Percentiles rank a stretch among this genome's conserved stretches.
These are phyloP conservation scores for Ganoderma lingzhi DNA, from an alignment of 1,284 basidiomycete species.

Conservation along the genomic window DNA sequence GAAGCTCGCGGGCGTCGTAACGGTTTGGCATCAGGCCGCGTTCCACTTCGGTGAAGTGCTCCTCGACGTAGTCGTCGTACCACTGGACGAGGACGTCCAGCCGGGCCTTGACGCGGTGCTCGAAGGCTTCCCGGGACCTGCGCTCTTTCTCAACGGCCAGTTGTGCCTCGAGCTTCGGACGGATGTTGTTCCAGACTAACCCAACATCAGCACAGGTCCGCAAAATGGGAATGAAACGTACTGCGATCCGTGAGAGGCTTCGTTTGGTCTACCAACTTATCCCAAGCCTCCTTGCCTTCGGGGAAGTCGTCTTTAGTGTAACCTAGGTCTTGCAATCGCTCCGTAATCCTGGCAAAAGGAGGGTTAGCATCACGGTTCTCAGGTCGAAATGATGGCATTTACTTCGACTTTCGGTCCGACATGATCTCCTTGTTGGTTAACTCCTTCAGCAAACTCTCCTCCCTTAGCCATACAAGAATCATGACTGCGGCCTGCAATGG, in stretches of 20 bases:
- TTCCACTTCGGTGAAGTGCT: not conserved
- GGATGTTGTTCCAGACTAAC: constrained; percentile 21
- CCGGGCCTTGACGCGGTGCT: not conserved
- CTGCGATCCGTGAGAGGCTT: constrained; percentile 15
- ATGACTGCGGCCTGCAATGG: not conserved
- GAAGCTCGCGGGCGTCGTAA: constrained; percentile 7
- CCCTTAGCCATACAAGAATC: not conserved
- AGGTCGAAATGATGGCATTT: no score
- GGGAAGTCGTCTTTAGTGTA: constrained; percentile 13
- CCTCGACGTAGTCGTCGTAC: constrained; percentile 5
- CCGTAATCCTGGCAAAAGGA: constrained; percentile 6
- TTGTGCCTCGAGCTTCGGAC: constrained; percentile 18
- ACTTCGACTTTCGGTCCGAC: not conserved
- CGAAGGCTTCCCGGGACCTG: not conserved
- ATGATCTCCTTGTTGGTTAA: not conserved
- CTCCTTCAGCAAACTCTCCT: not conserved
- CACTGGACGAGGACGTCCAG: not conserved
- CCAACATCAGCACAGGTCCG: not conserved
- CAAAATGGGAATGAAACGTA: not conserved
- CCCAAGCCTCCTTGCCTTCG: not conserved
- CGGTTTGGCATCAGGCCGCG: constrained; percentile 16
- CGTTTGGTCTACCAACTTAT: not conserved
- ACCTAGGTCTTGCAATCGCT: constrained; percentile 13
- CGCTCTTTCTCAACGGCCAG: constrained; percentile 8
- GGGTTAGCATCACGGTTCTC: not conserved